Evolutionary conservation across 73 alveolate species (phyloP).

Genomic region (Uronychia setigera): DNA sequence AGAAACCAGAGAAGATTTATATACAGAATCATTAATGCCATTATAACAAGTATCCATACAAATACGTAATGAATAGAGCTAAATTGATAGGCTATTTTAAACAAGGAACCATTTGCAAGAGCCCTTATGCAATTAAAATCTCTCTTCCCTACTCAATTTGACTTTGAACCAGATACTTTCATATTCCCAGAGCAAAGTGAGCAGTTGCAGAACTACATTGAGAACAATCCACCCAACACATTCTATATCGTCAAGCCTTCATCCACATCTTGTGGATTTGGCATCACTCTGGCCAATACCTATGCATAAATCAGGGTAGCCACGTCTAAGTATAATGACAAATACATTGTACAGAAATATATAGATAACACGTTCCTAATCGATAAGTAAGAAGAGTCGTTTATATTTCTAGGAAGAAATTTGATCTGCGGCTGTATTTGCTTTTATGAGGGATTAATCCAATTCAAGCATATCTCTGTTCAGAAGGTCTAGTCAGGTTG

Average conservation of each 20-base stretch:
- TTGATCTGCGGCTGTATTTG: constrained; percentile 72
- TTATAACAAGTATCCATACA: not conserved
- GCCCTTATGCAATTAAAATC: not conserved
- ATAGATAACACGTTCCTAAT: constrained; percentile 55
- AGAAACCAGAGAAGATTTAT: too few species aligned
- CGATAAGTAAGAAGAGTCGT: not conserved
- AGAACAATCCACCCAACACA: not conserved
- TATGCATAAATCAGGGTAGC: not conserved
- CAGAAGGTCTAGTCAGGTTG: not conserved
- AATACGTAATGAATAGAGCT: not conserved
- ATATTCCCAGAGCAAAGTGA: not conserved
- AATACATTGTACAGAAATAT: constrained; percentile 50
- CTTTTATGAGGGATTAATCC: not conserved
- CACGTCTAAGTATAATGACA: not conserved
- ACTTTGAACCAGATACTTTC: constrained; percentile 12
- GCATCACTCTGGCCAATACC: not conserved
- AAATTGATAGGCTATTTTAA: not conserved
- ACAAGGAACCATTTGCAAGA: not conserved
- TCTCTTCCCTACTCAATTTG: constrained; percentile 1
- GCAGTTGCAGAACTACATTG: not conserved
- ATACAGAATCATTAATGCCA: not conserved
- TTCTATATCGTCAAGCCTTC: not conserved
- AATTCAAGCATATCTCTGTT: not conserved
- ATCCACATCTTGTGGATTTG: not conserved
- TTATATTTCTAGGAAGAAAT: constrained; percentile 51